Evolutionary conservation across 441 rosid species (phyloP).

Genomic region (Dalechampia spathulata): DNA sequence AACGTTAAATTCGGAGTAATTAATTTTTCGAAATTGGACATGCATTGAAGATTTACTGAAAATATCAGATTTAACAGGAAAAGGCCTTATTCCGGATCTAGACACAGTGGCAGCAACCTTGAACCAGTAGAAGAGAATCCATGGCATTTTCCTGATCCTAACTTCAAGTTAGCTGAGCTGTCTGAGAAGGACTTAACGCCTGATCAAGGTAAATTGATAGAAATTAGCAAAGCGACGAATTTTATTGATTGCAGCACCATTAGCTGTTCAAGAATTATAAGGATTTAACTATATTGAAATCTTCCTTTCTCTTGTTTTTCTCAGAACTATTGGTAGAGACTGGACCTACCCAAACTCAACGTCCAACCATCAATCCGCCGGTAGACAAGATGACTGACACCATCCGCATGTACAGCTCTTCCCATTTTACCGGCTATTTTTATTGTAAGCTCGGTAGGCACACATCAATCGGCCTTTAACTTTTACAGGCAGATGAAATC

Average conservation of each 20-base stretch:
- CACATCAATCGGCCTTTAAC: not conserved
- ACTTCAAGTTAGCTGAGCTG: constrained; percentile 41
- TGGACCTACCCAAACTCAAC: constrained; percentile 69
- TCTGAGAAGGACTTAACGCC: constrained; percentile 41
- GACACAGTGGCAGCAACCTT: constrained; percentile 47
- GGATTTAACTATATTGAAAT: no score
- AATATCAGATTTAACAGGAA: constrained; percentile 38
- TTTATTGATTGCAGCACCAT: constrained; percentile 6
- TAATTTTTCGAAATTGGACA: not conserved
- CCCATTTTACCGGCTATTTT: not conserved
- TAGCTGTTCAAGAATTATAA: constrained; percentile 12
- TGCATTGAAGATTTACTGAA: constrained; percentile 13
- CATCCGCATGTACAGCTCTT: constrained; percentile 44
- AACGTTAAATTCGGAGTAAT: not conserved
- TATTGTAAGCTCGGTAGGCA: not conserved
- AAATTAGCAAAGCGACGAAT: constrained; percentile 2
- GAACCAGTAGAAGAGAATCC: constrained; percentile 64
- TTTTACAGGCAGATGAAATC: constrained; percentile 65
- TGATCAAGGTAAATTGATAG: constrained; percentile 42
- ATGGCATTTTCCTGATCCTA: constrained; percentile 34
- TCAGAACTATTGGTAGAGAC: constrained; percentile 68
- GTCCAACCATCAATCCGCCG: constrained; percentile 28
- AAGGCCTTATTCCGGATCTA: constrained; percentile 46
- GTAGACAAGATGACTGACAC: constrained; percentile 60
- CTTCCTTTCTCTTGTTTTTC: not conserved